Conservation (phyloP, 2,329 filamentous ascomycete genomes). For the Amphichorda felina region DNA sequence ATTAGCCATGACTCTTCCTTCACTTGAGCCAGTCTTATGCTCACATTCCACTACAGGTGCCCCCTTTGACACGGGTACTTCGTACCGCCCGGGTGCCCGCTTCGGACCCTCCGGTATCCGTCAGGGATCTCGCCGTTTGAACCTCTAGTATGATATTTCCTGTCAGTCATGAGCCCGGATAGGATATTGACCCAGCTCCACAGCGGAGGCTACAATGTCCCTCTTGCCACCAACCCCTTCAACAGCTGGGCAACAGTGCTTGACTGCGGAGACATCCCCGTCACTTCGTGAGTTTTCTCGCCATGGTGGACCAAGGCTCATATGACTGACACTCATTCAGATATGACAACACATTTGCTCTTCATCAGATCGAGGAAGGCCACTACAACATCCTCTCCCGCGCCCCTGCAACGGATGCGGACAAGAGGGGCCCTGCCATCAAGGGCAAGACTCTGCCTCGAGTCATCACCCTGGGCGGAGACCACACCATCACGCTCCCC, state of each 20-base stretch:
- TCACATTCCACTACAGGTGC: conserved; percentile 39
- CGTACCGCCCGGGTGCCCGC: conserved; percentile 71
- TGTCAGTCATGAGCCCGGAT: not conserved
- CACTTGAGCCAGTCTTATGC: not conserved
- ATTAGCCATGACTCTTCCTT: conserved; percentile 1
- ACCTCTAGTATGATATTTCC: conserved; percentile 60
- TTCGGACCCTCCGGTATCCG: conserved; percentile 79
- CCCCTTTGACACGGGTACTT: conserved; percentile 78
- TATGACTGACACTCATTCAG: conserved; percentile 33
- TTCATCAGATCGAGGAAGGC: conserved; percentile 77
- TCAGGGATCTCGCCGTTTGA: conserved; percentile 75
- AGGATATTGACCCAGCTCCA: conserved; percentile 5
- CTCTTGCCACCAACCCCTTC: conserved; percentile 69
- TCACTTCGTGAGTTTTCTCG: conserved; percentile 54
- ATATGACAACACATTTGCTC: conserved; percentile 72
- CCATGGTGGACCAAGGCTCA: not conserved
- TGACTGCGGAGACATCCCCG: conserved; percentile 76
- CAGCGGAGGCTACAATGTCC: conserved; percentile 81
- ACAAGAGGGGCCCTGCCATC: conserved; percentile 55
- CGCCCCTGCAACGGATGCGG: conserved; percentile 54
- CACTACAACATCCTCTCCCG: conserved; percentile 67
- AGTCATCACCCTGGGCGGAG: conserved; percentile 63
- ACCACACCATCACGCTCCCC: conserved; percentile 51
- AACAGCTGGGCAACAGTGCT: conserved; percentile 68
- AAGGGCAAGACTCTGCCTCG: conserved; percentile 67